A percentile compares a stretch with the other conserved stretches of the same genome.
These are phyloP conservation scores for Lentinula novae-zelandiae DNA, from an alignment of 1,284 basidiomycete species.

Conservation along the genomic window DNA sequence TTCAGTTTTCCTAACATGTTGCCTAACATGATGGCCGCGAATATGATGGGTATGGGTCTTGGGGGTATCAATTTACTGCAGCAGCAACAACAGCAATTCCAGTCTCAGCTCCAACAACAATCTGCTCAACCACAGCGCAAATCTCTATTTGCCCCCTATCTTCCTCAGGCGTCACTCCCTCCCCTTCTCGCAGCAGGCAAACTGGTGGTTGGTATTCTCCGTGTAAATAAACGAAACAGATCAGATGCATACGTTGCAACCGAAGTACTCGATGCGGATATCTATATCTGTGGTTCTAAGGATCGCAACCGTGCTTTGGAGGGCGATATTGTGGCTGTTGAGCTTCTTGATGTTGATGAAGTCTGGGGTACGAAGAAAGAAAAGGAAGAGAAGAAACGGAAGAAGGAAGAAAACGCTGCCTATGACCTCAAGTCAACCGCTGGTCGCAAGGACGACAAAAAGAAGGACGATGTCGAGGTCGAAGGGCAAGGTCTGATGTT, in stretches of 20 bases:
- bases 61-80: constrained; percentile 77
- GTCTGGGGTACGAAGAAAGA: constrained; percentile 99
- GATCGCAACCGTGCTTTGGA: constrained; percentile 98
- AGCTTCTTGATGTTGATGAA: constrained; percentile 96
- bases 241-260: constrained; percentile 99
- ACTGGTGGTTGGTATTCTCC: constrained; percentile 94
- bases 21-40: constrained; percentile 92
- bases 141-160: constrained; percentile 97
- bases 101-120: constrained; percentile 89
- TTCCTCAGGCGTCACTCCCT: constrained; percentile 96
- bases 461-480: constrained; percentile 99
- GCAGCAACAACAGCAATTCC: constrained; percentile 86
- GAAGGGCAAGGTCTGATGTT: constrained; percentile 96
- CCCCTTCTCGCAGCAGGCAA: constrained; percentile 98
- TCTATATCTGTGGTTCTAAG: constrained; percentile 98
- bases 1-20: constrained; percentile 98
- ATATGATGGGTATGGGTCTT: constrained; percentile 87
- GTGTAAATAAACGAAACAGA: constrained; percentile 98
- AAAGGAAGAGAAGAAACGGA: constrained; percentile 99
- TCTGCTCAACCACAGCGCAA: constrained; percentile 92
- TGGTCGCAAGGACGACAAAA: constrained; percentile 95
- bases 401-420: constrained; percentile 97
- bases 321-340: constrained; percentile 98
- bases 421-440: constrained; percentile 77
- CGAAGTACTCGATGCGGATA: constrained; percentile 97